These are phyloP conservation scores for Suhomyces sp. DNA, from an alignment of 805 yeast species.

Conservation along the genomic window DNA sequence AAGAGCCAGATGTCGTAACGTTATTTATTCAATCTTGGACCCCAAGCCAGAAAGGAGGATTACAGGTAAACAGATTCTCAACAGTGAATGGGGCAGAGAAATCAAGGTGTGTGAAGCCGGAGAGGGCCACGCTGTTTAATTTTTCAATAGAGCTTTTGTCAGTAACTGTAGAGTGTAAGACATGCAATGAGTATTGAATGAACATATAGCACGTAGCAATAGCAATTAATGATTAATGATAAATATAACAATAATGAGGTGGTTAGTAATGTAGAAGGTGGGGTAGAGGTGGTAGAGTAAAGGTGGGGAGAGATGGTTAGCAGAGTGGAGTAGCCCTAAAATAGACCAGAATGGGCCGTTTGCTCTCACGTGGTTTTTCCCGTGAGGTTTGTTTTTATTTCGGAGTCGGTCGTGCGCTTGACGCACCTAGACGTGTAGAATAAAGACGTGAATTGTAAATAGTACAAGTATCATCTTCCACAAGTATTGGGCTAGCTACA, in stretches of 20 bases:
- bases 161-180: not conserved
- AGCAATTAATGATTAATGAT: not conserved
- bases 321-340: not conserved
- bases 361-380: not conserved
- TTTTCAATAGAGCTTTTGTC: not conserved
- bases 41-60: conserved; percentile 87
- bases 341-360: not conserved
- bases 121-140: conserved; percentile 23
- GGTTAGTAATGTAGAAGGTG: no score
- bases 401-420: not conserved
- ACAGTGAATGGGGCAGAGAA: conserved; percentile 95
- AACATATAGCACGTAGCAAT: not conserved
- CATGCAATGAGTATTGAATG: no score
- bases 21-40: conserved; percentile 87
- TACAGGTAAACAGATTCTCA: conserved; percentile 81
- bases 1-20: conserved; percentile 87
- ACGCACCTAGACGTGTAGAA: not conserved
- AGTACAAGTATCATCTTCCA: not conserved
- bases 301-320: no score
- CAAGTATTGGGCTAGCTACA: not conserved
- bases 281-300: no score
- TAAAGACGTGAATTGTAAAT: not conserved
- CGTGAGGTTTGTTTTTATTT: not conserved
- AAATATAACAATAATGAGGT: not conserved
- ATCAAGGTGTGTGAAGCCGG: conserved; percentile 77